Base-by-base conservation (phyloP, 1,139 yeast genomes). In the Torulaspora globosa region DNA sequence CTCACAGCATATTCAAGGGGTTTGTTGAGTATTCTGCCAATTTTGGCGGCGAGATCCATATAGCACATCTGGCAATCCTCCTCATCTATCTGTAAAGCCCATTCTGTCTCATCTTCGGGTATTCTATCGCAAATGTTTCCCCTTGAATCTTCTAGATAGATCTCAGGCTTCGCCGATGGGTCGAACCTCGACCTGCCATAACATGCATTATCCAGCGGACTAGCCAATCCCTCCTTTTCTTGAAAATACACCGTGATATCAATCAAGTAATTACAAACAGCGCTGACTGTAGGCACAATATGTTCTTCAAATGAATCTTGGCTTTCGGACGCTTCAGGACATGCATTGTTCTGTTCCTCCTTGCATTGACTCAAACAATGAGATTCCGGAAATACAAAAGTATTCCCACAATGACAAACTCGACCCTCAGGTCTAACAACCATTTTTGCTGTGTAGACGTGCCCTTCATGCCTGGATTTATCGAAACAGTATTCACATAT, bases 341-440 rank as follows among this genome's bases (percentile, higher is more conserved):
- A 36, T 7, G 44, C 49, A 64, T 97, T 90, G 45, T 77, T 68
- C 43, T 82, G 69, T 3, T 70, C 66, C 5, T 62, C 64, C 27
- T 70, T 74, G 82, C 95, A 90, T 0, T 43, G 44, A 31, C 38
- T 52, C 14, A 61, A 58, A 28, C 43, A 35, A 7, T 41, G 40
- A 11, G 58, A 52, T 23, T 53, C 48, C 36, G 51, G 58, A 31
- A 59, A 58, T 3, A 96, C 95, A 51, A 83, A 87, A 0, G 77
- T 73, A 61, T 92, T 96, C 1, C 97, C 97, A 68, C 97, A 92
- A 63, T 92, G 97, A 63, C 97, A 92, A 5, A 89, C 89, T 1
- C 97, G 97, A 3, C 96, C 96, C 53, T 82, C 84, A 50, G 88
- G 95, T 43, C 92, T 70, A 47, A 79, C 82, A 44, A 90, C 82